phyloP scores from a whole-genome alignment of 1,139 yeast species.

The Zygoascus hellenicus region DNA sequence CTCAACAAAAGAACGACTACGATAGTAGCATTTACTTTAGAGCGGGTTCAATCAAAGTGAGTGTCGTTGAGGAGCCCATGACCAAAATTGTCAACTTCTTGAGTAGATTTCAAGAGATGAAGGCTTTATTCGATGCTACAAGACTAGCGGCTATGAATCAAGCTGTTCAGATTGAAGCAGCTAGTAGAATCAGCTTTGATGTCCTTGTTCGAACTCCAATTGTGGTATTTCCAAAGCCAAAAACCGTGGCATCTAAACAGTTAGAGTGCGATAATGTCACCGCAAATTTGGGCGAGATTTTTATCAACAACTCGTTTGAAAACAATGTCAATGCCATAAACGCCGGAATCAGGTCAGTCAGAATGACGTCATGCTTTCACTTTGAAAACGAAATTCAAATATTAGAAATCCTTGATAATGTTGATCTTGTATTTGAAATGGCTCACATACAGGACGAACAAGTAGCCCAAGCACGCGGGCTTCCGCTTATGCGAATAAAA shows the following conservation, averaged over 20 bases:
- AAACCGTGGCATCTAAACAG: slow-evolving; percentile 18
- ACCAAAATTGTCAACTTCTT: slow-evolving; percentile 60
- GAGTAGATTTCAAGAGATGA: slow-evolving; percentile 78
- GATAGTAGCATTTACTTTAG: slow-evolving; percentile 59
- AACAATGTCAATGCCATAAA: slow-evolving; percentile 41
- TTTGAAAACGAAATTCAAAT: slow-evolving; percentile 47
- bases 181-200: slow-evolving; percentile 60
- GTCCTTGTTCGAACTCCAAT: slow-evolving; percentile 75
- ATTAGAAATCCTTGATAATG: slow-evolving; percentile 60
- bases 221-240: slow-evolving; percentile 64
- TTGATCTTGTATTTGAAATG: slow-evolving; percentile 61
- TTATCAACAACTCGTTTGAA: slow-evolving; percentile 56
- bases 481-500: slow-evolving; percentile 49
- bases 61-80: slow-evolving; percentile 77
- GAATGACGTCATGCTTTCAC: slow-evolving; percentile 54
- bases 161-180: slow-evolving; percentile 59
- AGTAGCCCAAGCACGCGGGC: slow-evolving; percentile 24
- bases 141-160: slow-evolving; percentile 76
- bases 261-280: slow-evolving; percentile 56
- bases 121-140: slow-evolving; percentile 77
- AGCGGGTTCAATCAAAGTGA: slow-evolving; percentile 68
- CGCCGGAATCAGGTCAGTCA: slow-evolving; percentile 70
- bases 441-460: slow-evolving; percentile 44
- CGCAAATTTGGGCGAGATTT: slow-evolving; percentile 78
- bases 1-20: slow-evolving; percentile 39